Evolutionary conservation across 164 flowering plant genomes (phyloP), one percentile per base, ranked within the genome.

Genomic region (Protea cynaroides): DNA sequence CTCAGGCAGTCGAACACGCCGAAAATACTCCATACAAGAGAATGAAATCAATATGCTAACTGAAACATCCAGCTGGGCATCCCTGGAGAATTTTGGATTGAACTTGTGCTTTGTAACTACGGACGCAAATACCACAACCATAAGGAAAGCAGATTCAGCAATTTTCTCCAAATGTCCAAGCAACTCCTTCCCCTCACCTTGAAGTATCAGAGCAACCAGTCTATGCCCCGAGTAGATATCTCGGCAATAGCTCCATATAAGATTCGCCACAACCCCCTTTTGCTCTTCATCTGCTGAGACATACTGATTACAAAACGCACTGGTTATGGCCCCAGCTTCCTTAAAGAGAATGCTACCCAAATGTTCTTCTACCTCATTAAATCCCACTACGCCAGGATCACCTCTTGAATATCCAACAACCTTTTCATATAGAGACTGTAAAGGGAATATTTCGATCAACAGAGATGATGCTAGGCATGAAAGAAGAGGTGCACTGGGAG

Each of bases 121-220:
- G 60, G 86, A 76, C 2, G 96, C 84, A 78, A 92, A 95, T 56
- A 95, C 74, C 9, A 95, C 94, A 62, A 87, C 81, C 99, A 88
- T 92, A 59, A 95, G 92, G 67, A 92, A 95, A 67, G 91, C 84
- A 65, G 97, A 80, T 76, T 90, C 96, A 1, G 96, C 88, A 66
- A 95, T 84, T 71, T 87, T 95, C 77, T 92, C 99, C 58, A 95
- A 53, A 68, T 81, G 80, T 46, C 46, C 67, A 25, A 92, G 84
- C 57, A 90, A 59, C 40, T 75, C 79, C 55, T 78, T 81, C 53
- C 68, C 69, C 51, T 36, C 69, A 49, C 75, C 83, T 50, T 68
- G 69, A 68, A 87, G 86, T 56, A 82, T 1, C 65, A 88, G 70
- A 67, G 79, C 78, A 17, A 76, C 78, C 40, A 61, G 76, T 21